Base-by-base conservation (phyloP, 2,329 filamentous ascomycete species). In the Trichoderma hamatum region DNA sequence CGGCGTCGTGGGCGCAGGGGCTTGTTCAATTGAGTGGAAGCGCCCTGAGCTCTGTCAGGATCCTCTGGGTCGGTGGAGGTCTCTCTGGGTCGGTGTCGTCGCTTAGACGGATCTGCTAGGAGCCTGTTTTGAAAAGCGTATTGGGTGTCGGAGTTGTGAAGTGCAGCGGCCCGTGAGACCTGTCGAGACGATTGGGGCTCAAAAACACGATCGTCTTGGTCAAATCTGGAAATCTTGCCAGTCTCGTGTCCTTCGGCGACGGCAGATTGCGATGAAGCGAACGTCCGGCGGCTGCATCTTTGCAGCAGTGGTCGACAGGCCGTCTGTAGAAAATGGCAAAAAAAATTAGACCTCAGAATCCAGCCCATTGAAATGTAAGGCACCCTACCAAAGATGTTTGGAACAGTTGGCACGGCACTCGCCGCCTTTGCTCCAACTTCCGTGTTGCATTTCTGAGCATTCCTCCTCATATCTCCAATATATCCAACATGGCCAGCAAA, bases 371-470 rank as follows among this genome's bases (percentile, higher is more conserved):
- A 66, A 30, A 24, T 11, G 19, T 28, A n/a, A 46, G 30, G 49
- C 16, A 19, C 24, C 71, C 52, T 70, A 78, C 77, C 71, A 72
- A 71, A 70, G 66, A 66, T 63, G 71, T 61, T 56, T 58, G 66
- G 62, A 72, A 70, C 68, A 71, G 70, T 69, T 74, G 68, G 70
- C 72, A 72, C 71, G 72, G 72, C 71, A 70, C 68, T 67, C 70
- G 74, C 74, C 74, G 76, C 72, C 73, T 72, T 72, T 71, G 74
- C 69, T 72, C 72, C 74, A 79, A 73, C 75, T 77, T 74, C 74
- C 75, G 74, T 72, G 72, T 74, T 70, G 72, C 75, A 72, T 75
- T 77, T 74, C 74, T 76, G 72, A 80, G 76, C 79, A 80, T 80
- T 71, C 76, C 78, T 78, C 74, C 71, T 77, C 78, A 80, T 80